Evolutionary conservation across 2,329 filamentous ascomycete genomes (phyloP).

Genomic region (Aspergillus awamori): DNA sequence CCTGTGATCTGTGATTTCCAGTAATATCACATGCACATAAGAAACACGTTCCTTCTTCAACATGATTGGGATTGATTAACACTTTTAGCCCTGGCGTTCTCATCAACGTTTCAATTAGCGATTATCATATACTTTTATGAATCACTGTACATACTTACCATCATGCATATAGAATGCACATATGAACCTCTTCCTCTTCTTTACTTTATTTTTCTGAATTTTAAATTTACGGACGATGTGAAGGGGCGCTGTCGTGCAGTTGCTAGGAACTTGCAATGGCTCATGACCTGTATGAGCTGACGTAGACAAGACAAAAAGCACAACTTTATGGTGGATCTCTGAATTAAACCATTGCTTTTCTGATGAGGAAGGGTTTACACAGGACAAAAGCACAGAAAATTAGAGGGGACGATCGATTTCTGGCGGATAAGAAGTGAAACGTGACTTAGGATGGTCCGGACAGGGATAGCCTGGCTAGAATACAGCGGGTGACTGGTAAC

Average conservation of each 20-base stretch:
- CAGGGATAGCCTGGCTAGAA: too few relatives aligned
- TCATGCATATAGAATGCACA: not conserved
- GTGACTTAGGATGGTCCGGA: too few relatives aligned
- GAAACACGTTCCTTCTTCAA: not conserved
- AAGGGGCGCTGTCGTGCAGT: too few relatives aligned
- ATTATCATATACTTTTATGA: not conserved
- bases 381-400: not conserved
- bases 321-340: too few relatives aligned
- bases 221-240: too few relatives aligned
- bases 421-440: not conserved
- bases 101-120: conserved; percentile 1
- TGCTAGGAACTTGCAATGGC: too few relatives aligned
- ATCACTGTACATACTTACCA: not conserved
- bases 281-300: too few relatives aligned
- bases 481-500: too few relatives aligned
- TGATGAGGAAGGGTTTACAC: too few relatives aligned
- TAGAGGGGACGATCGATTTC: not conserved
- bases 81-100: not conserved
- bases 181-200: not conserved
- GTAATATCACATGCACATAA: too few relatives aligned
- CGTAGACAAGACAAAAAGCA: too few relatives aligned
- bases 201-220: not conserved
- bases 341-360: too few relatives aligned
- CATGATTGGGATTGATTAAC: not conserved
- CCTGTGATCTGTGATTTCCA: not conserved